Conservation (phyloP, 2,329 filamentous ascomycete species). For the Sclerotinia spermophila region DNA sequence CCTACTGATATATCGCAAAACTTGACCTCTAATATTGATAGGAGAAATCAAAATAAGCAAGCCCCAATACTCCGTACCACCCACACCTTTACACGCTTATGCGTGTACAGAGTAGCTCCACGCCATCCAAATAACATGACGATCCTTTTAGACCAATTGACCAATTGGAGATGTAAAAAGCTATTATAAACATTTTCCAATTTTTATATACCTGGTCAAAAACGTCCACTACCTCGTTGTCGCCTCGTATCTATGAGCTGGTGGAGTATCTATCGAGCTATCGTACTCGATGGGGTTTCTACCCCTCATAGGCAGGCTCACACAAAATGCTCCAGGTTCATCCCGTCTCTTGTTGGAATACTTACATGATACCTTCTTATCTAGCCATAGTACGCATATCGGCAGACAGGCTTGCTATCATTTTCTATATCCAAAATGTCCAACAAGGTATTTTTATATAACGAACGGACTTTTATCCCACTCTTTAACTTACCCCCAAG, state of each 20-base stretch:
- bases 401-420: neutral
- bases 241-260: constrained; percentile 9
- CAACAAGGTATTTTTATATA: neutral
- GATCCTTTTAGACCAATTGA: neutral
- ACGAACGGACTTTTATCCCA: neutral
- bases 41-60: constrained; percentile 1
- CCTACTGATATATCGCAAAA: neutral
- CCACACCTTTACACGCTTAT: neutral
- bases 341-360: neutral
- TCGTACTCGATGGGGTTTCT: neutral
- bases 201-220: neutral
- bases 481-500: neutral
- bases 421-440: neutral
- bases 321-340: neutral
- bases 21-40: neutral
- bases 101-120: neutral
- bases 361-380: constrained; percentile 13
- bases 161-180: neutral
- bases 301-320: neutral
- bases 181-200: neutral
- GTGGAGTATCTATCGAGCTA: neutral
- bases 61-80: neutral
- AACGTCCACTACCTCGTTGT: neutral
- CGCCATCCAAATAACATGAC: neutral
- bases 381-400: neutral